Evolutionary conservation across 306 rosid species (phyloP).

Genomic region (Malus asiatica): DNA sequence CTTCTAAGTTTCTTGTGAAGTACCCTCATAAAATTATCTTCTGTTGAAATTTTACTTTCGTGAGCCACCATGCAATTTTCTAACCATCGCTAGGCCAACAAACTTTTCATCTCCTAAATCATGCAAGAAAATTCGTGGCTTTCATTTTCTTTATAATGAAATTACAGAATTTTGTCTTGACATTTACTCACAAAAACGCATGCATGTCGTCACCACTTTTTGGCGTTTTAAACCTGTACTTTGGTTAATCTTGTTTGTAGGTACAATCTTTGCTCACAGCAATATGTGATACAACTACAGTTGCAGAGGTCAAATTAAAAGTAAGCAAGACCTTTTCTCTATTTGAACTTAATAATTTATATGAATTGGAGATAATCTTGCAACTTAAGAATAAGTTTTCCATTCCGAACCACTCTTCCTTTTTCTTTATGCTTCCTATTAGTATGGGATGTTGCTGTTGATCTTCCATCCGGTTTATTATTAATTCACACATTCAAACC

Average conservation of each 20-base stretch:
- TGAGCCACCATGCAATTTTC: neutral
- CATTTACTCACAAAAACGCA: neutral
- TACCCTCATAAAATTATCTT: neutral
- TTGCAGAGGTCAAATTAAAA: slow-evolving; percentile 61
- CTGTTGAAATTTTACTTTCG: neutral
- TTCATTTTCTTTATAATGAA: neutral
- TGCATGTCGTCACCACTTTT: neutral
- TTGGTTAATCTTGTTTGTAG: slow-evolving; percentile 38
- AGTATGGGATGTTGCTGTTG: neutral
- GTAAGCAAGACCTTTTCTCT: slow-evolving; percentile 32
- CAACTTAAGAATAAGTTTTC: neutral
- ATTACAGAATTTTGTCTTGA: neutral
- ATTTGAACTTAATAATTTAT: neutral
- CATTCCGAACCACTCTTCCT: neutral
- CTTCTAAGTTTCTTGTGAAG: neutral
- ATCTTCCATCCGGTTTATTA: slow-evolving; percentile 2
- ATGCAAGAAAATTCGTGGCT: neutral
- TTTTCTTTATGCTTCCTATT: neutral
- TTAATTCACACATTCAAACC: slow-evolving; percentile 14
- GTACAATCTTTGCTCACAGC: slow-evolving; percentile 58
- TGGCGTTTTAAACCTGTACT: slow-evolving; percentile 1
- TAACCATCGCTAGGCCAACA: neutral
- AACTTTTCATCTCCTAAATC: neutral
- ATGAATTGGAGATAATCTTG: slow-evolving; percentile 11
- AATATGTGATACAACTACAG: slow-evolving; percentile 64